These are phyloP conservation scores for Paspalum notatum DNA, from an alignment of 176 grass and related monocot genomes.

Conservation along the genomic window DNA sequence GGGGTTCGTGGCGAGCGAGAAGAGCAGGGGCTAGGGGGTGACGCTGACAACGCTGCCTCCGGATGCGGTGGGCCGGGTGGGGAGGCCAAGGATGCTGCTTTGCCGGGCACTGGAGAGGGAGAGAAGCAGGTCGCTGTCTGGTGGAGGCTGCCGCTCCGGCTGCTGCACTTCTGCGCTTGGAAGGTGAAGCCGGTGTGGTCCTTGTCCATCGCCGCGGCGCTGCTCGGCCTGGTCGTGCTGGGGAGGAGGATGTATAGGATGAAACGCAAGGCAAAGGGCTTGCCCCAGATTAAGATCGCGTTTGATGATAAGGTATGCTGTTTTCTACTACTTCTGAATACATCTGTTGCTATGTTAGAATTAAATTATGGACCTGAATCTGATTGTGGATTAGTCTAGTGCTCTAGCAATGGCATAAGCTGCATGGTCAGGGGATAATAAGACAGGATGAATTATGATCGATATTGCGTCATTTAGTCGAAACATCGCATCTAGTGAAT, in stretches of 20 bases:
- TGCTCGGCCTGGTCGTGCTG: slow-evolving; percentile 57
- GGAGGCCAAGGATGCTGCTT: slow-evolving; percentile 1
- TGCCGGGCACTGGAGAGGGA: neutral
- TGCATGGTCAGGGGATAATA: neutral
- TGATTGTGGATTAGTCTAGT: neutral
- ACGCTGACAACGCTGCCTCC: neutral
- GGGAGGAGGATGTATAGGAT: slow-evolving; percentile 69
- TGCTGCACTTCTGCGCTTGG: slow-evolving; percentile 61
- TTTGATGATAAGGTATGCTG: slow-evolving; percentile 66
- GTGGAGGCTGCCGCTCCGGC: slow-evolving; percentile 62
- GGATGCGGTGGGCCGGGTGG: neutral
- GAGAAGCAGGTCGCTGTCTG: slow-evolving; percentile 37
- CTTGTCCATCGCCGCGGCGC: slow-evolving; percentile 51
- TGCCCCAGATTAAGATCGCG: slow-evolving; percentile 57
- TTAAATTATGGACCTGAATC: slow-evolving; percentile 11
- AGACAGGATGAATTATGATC: neutral
- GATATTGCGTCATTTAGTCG: neutral
- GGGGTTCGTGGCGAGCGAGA: slow-evolving; percentile 3
- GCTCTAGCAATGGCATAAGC: neutral
- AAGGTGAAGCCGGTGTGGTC: slow-evolving; percentile 69
- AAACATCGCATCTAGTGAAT: neutral
- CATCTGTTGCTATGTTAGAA: neutral
- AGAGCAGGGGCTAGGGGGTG: neutral
- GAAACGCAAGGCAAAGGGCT: slow-evolving; percentile 46
- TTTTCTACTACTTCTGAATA: neutral